A percentile compares a stretch with the other conserved stretches of the same genome.
Evolutionary conservation across 2,329 filamentous ascomycete species (phyloP).

Genomic region (Fusarium gaditjirri): DNA sequence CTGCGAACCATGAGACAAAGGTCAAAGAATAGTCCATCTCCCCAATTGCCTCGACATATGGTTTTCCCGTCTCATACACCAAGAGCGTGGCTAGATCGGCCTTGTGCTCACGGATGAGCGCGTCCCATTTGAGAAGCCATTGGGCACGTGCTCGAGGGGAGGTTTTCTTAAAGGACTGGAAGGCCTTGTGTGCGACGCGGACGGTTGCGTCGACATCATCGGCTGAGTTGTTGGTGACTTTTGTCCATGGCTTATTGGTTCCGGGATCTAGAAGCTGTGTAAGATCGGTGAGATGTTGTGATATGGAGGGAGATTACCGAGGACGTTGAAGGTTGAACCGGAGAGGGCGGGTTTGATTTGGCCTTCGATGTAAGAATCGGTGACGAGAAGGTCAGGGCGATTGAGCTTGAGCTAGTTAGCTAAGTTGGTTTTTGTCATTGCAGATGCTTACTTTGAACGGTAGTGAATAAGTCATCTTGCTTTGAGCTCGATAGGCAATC

Average conservation of each 20-base stretch:
- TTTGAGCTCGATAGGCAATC: accelerated
- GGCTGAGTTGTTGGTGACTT: neutral
- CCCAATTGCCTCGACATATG: conserved; percentile 62
- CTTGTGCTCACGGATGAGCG: conserved; percentile 49
- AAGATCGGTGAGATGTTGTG: neutral
- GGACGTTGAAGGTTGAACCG: conserved; percentile 1
- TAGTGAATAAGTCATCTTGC: neutral
- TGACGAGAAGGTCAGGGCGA: neutral
- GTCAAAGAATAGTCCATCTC: conserved; percentile 66
- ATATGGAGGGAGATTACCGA: neutral
- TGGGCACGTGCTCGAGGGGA: conserved; percentile 49
- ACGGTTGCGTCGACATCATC: conserved; percentile 46
- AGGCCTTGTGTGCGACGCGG: conserved; percentile 47
- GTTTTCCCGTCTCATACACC: conserved; percentile 66
- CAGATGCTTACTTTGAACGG: neutral
- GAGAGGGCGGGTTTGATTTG: neutral
- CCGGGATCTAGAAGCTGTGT: conserved; percentile 3
- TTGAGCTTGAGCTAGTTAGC: neutral
- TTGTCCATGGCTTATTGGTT: conserved; percentile 1
- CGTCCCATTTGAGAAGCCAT: conserved; percentile 51
- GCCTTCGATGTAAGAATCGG: neutral
- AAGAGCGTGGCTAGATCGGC: conserved; percentile 54
- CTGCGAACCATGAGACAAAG: conserved; percentile 68
- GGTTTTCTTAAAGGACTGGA: conserved; percentile 52
- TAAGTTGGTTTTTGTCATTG: accelerated